Evolutionary conservation across 2,329 filamentous ascomycete species (phyloP).

Genomic region (Ophiostoma piceae): DNA sequence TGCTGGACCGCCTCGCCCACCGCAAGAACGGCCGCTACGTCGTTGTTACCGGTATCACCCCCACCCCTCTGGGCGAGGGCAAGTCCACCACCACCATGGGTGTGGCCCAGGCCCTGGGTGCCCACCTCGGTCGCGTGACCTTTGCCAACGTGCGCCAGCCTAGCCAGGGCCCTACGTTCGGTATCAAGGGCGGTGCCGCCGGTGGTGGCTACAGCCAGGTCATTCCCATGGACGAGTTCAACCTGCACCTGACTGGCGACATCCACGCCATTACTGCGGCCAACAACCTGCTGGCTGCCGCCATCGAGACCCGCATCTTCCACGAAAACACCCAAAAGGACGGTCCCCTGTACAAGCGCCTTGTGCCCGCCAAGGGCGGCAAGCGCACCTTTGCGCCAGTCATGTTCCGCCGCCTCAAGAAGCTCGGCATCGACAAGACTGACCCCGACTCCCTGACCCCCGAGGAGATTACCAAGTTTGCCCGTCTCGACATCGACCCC

Average conservation of each 20-base stretch:
- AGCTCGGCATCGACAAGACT: conserved; percentile 93
- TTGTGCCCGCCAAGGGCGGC: conserved; percentile 87
- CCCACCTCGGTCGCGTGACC: conserved; percentile 76
- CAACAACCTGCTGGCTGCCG: conserved; percentile 93
- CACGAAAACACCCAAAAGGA: conserved; percentile 96
- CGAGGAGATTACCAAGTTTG: conserved; percentile 83
- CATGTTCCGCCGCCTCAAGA: conserved; percentile 90
- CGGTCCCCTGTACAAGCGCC: conserved; percentile 74
- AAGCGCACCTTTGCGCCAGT: conserved; percentile 79
- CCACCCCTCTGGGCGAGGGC: conserved; percentile 91
- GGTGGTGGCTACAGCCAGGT: conserved; percentile 98
- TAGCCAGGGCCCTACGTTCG: conserved; percentile 94
- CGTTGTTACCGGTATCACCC: conserved; percentile 91
- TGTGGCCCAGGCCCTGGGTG: conserved; percentile 85
- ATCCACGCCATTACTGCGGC: conserved; percentile 96
- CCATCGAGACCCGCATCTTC: conserved; percentile 97
- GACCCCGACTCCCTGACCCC: conserved; percentile 84
- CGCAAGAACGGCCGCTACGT: conserved; percentile 86
- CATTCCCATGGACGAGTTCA: conserved; percentile 99
- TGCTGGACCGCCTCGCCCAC: conserved; percentile 80
- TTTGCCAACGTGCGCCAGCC: conserved; percentile 98
- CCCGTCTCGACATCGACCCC: conserved; percentile 92
- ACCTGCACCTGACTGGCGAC: conserved; percentile 93
- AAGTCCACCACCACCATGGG: conserved; percentile 98
- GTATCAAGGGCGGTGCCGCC: conserved; percentile 96